phyloP scores from a whole-genome alignment of 352 stramenopile genomes.

The Aphanomyces euteiches region DNA sequence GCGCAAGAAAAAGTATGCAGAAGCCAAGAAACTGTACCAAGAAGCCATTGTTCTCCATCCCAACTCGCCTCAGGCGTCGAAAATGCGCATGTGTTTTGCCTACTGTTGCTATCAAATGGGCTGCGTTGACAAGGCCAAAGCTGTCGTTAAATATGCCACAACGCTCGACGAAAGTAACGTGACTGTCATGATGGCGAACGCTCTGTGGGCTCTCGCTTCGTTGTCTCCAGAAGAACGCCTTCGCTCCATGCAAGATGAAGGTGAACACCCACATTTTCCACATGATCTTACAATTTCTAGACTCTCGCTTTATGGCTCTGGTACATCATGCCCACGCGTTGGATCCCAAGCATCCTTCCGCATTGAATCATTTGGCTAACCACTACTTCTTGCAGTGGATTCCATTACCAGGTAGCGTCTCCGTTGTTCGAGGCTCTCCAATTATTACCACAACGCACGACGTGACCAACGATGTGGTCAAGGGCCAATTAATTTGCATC shows the following conservation, averaged over 20 bases:
- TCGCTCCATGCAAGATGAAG: conserved; percentile 77
- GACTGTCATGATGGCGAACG: conserved; percentile 91
- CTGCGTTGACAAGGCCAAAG: conserved; percentile 80
- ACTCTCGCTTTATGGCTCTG: conserved; percentile 88
- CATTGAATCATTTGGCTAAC: conserved; percentile 97
- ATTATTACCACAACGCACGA: conserved; percentile 84
- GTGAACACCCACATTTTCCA: not conserved
- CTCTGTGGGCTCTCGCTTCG: conserved; percentile 88
- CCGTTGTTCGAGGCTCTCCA: conserved; percentile 79
- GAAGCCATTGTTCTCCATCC: conserved; percentile 93
- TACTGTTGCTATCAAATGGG: conserved; percentile 95
- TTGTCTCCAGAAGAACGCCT: conserved; percentile 67
- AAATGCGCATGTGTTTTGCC: conserved; percentile 94
- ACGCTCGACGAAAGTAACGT: conserved; percentile 90
- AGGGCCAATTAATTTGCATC: conserved; percentile 91
- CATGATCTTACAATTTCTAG: conserved; percentile 36
- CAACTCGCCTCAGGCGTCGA: conserved; percentile 80
- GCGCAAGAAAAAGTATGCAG: conserved; percentile 82
- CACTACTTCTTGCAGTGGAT: conserved; percentile 98
- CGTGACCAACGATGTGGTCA: conserved; percentile 81
- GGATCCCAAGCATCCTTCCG: conserved; percentile 84
- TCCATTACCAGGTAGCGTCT: conserved; percentile 81
- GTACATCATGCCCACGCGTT: conserved; percentile 88
- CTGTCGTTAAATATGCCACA: conserved; percentile 80
- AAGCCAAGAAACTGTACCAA: conserved; percentile 91